phyloP scores from a whole-genome alignment of 176 grass and related monocot species.

The Carex parvula region DNA sequence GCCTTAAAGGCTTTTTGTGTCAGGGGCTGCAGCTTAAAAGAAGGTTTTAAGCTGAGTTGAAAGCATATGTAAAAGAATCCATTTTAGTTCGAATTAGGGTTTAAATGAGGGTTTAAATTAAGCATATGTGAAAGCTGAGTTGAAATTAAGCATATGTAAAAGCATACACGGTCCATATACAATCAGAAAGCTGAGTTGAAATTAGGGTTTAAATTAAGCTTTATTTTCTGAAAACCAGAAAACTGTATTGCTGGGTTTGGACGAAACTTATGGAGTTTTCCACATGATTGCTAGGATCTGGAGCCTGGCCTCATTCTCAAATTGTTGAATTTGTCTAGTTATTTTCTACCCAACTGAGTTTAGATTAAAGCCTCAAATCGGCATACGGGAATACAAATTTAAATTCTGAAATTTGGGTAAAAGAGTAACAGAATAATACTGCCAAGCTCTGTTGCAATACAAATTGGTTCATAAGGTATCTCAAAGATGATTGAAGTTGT shows the following conservation, averaged over 20 bases:
- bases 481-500: background rate
- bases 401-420: background rate
- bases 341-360: background rate
- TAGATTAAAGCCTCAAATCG: constrained; percentile 1
- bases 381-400: background rate
- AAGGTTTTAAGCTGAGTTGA: too few relatives aligned
- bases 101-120: too few relatives aligned
- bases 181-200: too few relatives aligned
- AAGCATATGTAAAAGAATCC: too few relatives aligned
- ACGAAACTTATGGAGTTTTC: background rate
- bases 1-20: too few relatives aligned
- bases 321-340: background rate
- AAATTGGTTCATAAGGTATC: background rate
- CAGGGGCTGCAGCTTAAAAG: too few relatives aligned
- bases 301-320: background rate
- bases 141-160: too few relatives aligned
- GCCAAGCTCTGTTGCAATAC: background rate
- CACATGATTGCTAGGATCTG: background rate
- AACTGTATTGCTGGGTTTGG: background rate
- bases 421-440: background rate
- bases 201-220: too few relatives aligned
- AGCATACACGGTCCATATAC: too few relatives aligned
- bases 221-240: too few relatives aligned
- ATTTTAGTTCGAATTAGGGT: too few relatives aligned
- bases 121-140: too few relatives aligned